phyloP scores from a whole-genome alignment of 192 early-diverging fungal genomes.

The Linnemannia zychae region DNA sequence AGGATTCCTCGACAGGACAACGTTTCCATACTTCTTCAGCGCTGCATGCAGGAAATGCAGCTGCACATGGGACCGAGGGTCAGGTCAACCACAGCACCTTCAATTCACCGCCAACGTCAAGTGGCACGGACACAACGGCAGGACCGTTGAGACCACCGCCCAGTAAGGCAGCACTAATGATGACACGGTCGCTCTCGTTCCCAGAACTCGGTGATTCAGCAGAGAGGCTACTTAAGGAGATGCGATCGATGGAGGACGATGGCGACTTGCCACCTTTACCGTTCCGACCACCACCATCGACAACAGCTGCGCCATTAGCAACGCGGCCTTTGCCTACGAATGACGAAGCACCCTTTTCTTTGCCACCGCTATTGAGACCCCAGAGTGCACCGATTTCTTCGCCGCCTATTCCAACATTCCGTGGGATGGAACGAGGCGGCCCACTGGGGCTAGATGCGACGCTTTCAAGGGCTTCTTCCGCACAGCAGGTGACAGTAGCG shows the following conservation, averaged over 20 bases:
- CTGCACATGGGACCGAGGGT: neutral
- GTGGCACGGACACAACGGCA: neutral
- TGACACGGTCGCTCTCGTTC: conserved; percentile 40
- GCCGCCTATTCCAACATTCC: neutral
- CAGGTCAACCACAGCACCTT: too few species aligned
- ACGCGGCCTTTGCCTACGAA: neutral
- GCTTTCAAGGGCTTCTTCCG: neutral
- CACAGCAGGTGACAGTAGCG: neutral
- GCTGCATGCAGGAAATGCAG: conserved; percentile 20
- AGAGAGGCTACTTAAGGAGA: conserved; percentile 24
- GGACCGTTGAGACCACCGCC: neutral
- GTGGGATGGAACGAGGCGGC: neutral
- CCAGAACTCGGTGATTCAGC: conserved; percentile 22
- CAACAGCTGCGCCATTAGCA: neutral
- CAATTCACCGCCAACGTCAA: neutral
- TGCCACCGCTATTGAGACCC: neutral
- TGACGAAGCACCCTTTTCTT: neutral
- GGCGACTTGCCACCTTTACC: neutral
- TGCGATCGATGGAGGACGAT: conserved; percentile 1
- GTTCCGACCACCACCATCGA: neutral
- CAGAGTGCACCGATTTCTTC: neutral
- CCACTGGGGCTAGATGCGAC: neutral
- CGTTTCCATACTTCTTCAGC: neutral
- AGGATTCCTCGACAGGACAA: neutral
- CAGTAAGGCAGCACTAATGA: conserved; percentile 26